phyloP scores from a whole-genome alignment of 1,284 basidiomycete genomes.

The Volvariella surrecta region DNA sequence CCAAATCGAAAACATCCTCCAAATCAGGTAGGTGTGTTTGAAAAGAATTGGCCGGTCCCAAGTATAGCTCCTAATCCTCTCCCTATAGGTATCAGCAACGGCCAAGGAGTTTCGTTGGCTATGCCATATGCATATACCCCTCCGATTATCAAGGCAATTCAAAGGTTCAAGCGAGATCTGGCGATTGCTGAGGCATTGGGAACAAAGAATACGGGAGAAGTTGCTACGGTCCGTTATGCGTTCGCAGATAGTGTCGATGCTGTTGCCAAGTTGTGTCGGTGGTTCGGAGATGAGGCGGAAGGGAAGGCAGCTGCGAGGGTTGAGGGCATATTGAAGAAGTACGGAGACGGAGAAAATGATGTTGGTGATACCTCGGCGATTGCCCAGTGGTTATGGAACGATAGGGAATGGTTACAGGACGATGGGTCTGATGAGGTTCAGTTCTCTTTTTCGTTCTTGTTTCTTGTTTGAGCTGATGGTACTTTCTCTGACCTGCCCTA shows the following conservation, averaged over 20 bases:
- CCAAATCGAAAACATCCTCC: constrained; percentile 12
- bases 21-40: constrained; percentile 22
- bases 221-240: constrained; percentile 37
- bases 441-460: constrained; percentile 1
- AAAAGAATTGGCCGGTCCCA: constrained; percentile 4
- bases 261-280: constrained; percentile 42
- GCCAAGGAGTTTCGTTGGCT: no score
- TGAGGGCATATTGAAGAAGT: constrained; percentile 2
- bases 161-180: constrained; percentile 52
- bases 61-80: constrained; percentile 3
- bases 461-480: constrained; percentile 2
- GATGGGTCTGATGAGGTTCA: constrained; percentile 43
- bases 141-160: constrained; percentile 55
- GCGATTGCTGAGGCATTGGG: constrained; percentile 49
- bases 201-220: constrained; percentile 27
- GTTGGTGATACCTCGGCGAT: background rate
- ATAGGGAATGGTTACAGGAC: constrained; percentile 48
- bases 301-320: constrained; percentile 30
- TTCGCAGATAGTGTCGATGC: constrained; percentile 54
- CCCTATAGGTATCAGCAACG: background rate
- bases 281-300: constrained; percentile 49
- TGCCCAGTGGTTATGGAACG: constrained; percentile 38
- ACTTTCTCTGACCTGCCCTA: constrained; percentile 3
- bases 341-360: background rate
- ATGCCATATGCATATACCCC: constrained; percentile 43